These are phyloP conservation scores for Filobasidium wieringae DNA, from an alignment of 768 basidiomycete genomes.

Conservation along the genomic window DNA sequence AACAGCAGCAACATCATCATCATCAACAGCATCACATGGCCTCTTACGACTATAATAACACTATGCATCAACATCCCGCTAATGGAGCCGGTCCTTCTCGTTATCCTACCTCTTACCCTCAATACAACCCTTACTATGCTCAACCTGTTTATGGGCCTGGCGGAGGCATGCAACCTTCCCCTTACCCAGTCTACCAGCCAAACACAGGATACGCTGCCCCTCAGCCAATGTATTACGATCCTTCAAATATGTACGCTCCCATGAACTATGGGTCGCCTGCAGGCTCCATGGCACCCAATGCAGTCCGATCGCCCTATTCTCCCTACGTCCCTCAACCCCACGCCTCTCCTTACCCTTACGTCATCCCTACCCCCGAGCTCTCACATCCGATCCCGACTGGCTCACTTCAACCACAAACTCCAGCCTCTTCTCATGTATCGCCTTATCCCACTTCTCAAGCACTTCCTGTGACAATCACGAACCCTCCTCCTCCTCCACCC, in stretches of 20 bases:
- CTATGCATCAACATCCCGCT: not conserved
- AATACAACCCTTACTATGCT: not conserved
- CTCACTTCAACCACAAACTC: conserved; percentile 13
- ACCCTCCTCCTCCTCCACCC: conserved; percentile 16
- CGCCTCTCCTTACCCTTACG: not conserved
- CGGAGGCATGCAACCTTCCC: conserved; percentile 11
- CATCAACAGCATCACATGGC: conserved; percentile 7
- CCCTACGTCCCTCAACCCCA: not conserved
- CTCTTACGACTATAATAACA: not conserved
- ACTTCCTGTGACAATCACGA: conserved; percentile 21
- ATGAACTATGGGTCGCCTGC: not conserved
- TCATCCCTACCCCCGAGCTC: not conserved
- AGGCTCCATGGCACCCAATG: no score
- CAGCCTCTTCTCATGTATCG: conserved; percentile 13
- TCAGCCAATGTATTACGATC: not conserved
- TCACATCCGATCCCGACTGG: conserved; percentile 2
- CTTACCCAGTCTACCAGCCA: conserved; percentile 2
- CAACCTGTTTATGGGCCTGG: conserved; percentile 6
- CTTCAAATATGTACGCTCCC: no score
- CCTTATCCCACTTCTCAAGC: conserved; percentile 27
- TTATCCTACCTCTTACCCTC: not conserved
- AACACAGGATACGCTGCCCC: not conserved
- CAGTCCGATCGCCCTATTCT: not conserved
- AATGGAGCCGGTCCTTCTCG: not conserved
- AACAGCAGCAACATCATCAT: conserved; percentile 1